These are phyloP conservation scores for Filosporella fistucella DNA, from an alignment of 495 filamentous ascomycete species.

Conservation along the genomic window DNA sequence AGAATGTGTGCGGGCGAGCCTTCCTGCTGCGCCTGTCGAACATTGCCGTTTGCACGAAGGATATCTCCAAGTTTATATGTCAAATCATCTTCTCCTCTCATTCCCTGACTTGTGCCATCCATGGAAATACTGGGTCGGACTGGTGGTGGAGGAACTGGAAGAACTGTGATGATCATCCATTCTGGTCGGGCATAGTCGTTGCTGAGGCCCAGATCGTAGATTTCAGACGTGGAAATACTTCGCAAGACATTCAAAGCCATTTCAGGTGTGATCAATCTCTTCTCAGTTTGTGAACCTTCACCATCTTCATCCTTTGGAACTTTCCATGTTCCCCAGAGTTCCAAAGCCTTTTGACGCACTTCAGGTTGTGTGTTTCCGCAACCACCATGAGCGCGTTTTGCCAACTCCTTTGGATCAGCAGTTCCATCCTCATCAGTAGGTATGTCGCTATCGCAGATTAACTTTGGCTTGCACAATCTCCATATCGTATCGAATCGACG, in stretches of 20 bases:
- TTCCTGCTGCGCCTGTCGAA: slow-evolving; percentile 79
- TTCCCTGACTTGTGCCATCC: slow-evolving; percentile 79
- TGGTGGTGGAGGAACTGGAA: slow-evolving; percentile 92
- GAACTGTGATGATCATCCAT: slow-evolving; percentile 96
- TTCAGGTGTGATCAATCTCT: slow-evolving; percentile 77
- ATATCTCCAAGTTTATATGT: slow-evolving; percentile 99
- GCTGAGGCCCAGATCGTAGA: slow-evolving; percentile 83
- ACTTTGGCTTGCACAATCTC: slow-evolving; percentile 81
- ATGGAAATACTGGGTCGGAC: slow-evolving; percentile 94
- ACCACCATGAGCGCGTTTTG: slow-evolving; percentile 64
- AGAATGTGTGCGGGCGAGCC: slow-evolving; percentile 86
- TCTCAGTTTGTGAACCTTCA: slow-evolving; percentile 70
- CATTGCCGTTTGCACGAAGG: slow-evolving; percentile 93
- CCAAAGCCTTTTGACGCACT: slow-evolving; percentile 79
- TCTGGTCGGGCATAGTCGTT: slow-evolving; percentile 91
- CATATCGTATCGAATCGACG: slow-evolving; percentile 86
- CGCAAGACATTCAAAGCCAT: slow-evolving; percentile 81
- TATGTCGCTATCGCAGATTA: slow-evolving; percentile 71
- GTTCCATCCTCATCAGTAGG: slow-evolving; percentile 57
- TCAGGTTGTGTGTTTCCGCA: slow-evolving; percentile 89
- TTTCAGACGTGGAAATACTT: slow-evolving; percentile 73
- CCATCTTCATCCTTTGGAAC: slow-evolving; percentile 61
- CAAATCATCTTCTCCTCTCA: slow-evolving; percentile 95
- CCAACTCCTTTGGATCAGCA: slow-evolving; percentile 42
- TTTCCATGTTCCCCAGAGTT: slow-evolving; percentile 78